phyloP scores from a whole-genome alignment of 1,139 yeast species.

The Yamadazyma blattariae region DNA sequence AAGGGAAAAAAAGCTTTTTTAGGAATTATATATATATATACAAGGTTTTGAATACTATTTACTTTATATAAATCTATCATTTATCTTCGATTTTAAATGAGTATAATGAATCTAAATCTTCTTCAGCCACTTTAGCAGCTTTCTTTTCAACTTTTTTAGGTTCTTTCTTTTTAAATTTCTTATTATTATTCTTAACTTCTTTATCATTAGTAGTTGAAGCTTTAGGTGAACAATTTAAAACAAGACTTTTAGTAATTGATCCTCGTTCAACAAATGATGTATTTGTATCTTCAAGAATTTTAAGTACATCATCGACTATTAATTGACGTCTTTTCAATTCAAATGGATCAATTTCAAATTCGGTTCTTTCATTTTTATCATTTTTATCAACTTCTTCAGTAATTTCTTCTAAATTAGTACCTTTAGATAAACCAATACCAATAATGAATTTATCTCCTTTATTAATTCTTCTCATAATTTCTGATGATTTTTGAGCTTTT shows the following conservation, averaged over 20 bases:
- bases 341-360: conserved; percentile 24
- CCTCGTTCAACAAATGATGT: conserved; percentile 34
- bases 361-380: conserved; percentile 12
- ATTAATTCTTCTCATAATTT: conserved; percentile 28
- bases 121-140: conserved; percentile 17
- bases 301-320: conserved; percentile 23
- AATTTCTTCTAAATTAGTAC: conserved; percentile 6
- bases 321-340: conserved; percentile 33
- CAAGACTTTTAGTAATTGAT: conserved; percentile 19
- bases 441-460: conserved; percentile 36
- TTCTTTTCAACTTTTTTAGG: conserved; percentile 11
- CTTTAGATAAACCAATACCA: conserved; percentile 24
- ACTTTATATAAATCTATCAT: background rate
- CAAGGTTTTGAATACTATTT: conserved; percentile 1
- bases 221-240: conserved; percentile 19
- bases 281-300: conserved; percentile 26
- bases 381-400: conserved; percentile 3
- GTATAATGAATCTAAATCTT: conserved; percentile 42
- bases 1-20: too few species aligned
- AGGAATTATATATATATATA: conserved; percentile 5
- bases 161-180: conserved; percentile 16
- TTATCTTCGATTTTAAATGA: conserved; percentile 41
- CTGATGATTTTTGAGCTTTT: conserved; percentile 34
- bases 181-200: conserved; percentile 12
- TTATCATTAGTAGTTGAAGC: conserved; percentile 12